Evolutionary conservation across 1,284 basidiomycete genomes (phyloP), one percentile per base, ranked within the genome.

Genomic region (Tilletia setariae): DNA sequence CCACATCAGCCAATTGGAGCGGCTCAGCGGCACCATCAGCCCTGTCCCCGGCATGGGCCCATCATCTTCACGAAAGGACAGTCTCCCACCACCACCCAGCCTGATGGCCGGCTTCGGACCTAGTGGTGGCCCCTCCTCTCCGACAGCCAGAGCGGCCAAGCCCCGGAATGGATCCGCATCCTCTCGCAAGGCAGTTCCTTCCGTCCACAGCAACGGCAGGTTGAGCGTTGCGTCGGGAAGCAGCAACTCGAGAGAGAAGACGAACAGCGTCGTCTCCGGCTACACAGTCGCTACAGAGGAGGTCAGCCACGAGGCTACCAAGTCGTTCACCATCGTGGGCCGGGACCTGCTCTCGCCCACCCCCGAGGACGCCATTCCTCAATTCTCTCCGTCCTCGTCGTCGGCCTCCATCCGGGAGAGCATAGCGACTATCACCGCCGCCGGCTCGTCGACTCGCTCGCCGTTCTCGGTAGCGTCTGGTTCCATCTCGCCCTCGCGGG

Each of bases 1-100:
- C 7, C 56, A 61, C 32, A 61, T 61, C 32, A 32, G 56, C 28
- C 56, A 61, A 21, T 21, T 61, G 30, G 56, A 61, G 28, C 56
- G 56, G 8, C 28, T 61, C 28, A 61, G 56, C 28, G 56, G 56
- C 4, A 19, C 28, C 56, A 40, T 61, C 13, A 13, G 28, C 9
- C 56, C 56, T 30, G 28, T 16, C 28, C 35, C 28, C 28, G 53
- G 47, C 47, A 53, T 13, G 8, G 21, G 3, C 0, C 35, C 35
- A 4, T 4, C 6, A 40, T 40, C 35, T 4, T 40, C 35, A 30
- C 23, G 32, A 15, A 61, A 61, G 56, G 56, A 61, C n/a, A 40
- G 35, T 11, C 30, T 16, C 16, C 56, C 56, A n/a, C 56, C 56
- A 21, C 56, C 56, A 61, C 56, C 56, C 8, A n/a, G 28, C 16